These are phyloP conservation scores for Paramecium caudatum DNA, from an alignment of 73 alveolate species.

Conservation along the genomic window DNA sequence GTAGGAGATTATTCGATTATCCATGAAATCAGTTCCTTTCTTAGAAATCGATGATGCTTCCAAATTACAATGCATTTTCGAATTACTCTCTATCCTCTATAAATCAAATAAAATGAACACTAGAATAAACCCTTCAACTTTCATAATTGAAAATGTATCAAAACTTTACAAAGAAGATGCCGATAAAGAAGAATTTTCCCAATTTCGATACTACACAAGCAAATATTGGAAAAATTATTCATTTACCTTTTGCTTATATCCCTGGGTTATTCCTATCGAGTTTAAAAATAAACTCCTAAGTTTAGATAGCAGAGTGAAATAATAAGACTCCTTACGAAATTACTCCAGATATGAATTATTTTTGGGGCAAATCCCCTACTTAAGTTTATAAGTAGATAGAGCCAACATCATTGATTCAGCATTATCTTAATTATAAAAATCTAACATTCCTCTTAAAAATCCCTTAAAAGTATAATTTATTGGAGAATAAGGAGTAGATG, in stretches of 20 bases:
- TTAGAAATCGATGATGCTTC: background rate
- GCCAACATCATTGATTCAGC: constrained; percentile 10
- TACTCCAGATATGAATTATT: background rate
- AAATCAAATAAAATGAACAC: background rate
- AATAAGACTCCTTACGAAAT: background rate
- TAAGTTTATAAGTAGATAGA: background rate
- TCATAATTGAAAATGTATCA: background rate
- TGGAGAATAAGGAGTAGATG: constrained; percentile 98
- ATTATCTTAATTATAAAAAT: background rate
- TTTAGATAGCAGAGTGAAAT: constrained; percentile 4
- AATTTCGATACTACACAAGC: background rate
- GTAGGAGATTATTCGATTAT: no score
- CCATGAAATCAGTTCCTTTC: background rate
- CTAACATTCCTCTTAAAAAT: constrained; percentile 77
- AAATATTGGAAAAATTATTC: background rate
- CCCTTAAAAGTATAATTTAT: constrained; percentile 93
- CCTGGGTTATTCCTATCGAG: constrained; percentile 45
- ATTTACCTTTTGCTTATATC: constrained; percentile 46
- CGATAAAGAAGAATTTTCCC: constrained; percentile 28
- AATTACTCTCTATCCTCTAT: background rate
- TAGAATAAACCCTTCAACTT: background rate
- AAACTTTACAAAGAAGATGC: constrained; percentile 11
- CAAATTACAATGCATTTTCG: background rate
- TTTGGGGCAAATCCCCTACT: background rate
- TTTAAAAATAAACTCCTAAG: constrained; percentile 3